phyloP scores from a whole-genome alignment of 169 alveolate species.

The Perkinsus chesapeaki region DNA sequence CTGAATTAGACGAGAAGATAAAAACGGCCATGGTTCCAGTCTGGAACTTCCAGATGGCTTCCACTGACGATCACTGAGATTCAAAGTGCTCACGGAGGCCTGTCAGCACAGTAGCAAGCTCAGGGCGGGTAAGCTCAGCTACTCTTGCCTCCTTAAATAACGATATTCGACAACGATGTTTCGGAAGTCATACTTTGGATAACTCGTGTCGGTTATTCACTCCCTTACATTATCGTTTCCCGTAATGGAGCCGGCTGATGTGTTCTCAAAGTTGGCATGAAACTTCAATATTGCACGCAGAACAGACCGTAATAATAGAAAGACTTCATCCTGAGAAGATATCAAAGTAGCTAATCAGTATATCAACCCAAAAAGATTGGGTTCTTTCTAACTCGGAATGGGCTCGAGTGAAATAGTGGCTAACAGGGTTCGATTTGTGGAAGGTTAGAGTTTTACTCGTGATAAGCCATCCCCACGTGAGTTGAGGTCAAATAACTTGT shows the following conservation, averaged over 20 bases:
- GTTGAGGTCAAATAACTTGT: background rate
- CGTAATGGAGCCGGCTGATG: background rate
- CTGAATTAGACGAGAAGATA: background rate
- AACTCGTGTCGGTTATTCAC: background rate
- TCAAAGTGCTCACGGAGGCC: no score
- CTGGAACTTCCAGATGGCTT: background rate
- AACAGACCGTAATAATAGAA: background rate
- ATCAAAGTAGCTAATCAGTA: background rate
- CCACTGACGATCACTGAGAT: background rate
- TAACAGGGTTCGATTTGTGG: background rate
- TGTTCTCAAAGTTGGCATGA: background rate
- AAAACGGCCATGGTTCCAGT: background rate
- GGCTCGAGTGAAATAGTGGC: background rate
- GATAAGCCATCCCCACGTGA: background rate
- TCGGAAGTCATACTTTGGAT: no score
- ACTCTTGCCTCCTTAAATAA: no score
- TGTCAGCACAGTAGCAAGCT: no score
- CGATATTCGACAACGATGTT: no score
- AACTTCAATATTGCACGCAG: background rate
- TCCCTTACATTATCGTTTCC: background rate
- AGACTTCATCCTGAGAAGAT: background rate
- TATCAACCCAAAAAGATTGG: background rate
- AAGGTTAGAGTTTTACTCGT: background rate
- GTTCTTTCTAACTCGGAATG: no score
- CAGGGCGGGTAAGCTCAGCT: no score